These are phyloP conservation scores for Camillea tinctor DNA, from an alignment of 2,329 filamentous ascomycete species.

Conservation along the genomic window DNA sequence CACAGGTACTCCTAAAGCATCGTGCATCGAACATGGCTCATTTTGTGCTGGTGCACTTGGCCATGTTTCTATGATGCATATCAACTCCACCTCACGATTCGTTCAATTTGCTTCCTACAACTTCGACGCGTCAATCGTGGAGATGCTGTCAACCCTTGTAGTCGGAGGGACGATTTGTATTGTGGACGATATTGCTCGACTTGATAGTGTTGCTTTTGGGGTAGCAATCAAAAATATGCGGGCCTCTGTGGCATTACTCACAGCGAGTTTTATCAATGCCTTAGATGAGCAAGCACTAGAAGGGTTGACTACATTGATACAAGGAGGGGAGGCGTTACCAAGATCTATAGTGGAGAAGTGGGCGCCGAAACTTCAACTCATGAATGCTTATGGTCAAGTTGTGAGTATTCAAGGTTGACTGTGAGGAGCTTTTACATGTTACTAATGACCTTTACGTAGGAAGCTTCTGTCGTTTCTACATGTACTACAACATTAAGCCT, in stretches of 20 bases:
- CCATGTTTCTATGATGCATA: background rate
- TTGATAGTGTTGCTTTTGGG: constrained; percentile 29
- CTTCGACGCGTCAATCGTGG: constrained; percentile 39
- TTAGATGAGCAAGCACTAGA: constrained; percentile 8
- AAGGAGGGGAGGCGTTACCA: constrained; percentile 33
- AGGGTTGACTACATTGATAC: constrained; percentile 20
- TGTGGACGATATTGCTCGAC: constrained; percentile 36
- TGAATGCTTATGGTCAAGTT: constrained; percentile 16
- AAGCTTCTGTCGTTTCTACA: background rate
- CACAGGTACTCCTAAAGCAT: constrained; percentile 48
- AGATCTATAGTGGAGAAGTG: constrained; percentile 11
- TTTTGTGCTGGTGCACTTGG: constrained; percentile 2
- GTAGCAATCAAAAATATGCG: constrained; percentile 17
- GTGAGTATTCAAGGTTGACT: constrained; percentile 1
- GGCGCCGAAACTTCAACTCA: constrained; percentile 8
- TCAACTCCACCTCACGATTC: constrained; percentile 11
- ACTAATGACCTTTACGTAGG: background rate
- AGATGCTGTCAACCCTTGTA: constrained; percentile 38
- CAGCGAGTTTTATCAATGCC: constrained; percentile 12
- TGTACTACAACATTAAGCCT: background rate
- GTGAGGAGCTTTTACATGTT: background rate
- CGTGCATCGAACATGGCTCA: constrained; percentile 29
- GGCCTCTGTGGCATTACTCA: constrained; percentile 21
- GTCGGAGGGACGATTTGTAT: constrained; percentile 39
- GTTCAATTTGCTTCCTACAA: constrained; percentile 33